phyloP scores from a whole-genome alignment of 345 rosid species.

The Citrus maxima region DNA sequence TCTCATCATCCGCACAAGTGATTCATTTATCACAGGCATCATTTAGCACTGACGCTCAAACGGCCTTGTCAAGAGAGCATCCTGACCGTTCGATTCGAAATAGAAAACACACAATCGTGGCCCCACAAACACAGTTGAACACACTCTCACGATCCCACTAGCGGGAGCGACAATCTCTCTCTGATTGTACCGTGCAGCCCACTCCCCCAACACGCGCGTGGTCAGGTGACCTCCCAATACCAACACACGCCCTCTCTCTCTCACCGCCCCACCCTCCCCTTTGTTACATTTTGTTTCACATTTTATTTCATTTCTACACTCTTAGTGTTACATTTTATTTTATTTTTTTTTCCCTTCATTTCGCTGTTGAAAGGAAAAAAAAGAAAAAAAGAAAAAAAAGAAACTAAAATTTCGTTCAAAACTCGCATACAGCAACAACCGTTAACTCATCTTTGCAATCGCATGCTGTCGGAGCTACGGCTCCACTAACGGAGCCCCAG shows the following conservation, averaged over 20 bases:
- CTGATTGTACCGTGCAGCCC: slow-evolving; percentile 13
- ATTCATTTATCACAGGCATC: background rate
- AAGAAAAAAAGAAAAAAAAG: background rate
- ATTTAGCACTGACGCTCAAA: too few species aligned
- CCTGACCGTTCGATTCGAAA: slow-evolving; percentile 22
- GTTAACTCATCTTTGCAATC: slow-evolving; percentile 22
- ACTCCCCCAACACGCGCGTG: slow-evolving; percentile 21
- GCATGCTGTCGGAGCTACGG: slow-evolving; percentile 66
- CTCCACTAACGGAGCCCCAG: slow-evolving; percentile 51
- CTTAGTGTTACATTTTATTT: too few species aligned
- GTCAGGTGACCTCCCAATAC: background rate
- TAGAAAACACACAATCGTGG: background rate
- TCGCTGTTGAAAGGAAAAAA: background rate
- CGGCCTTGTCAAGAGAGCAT: background rate
- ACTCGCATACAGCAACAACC: background rate
- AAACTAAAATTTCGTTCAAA: background rate
- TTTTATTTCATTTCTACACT: too few species aligned
- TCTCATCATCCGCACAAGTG: background rate
- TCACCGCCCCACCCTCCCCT: too few species aligned
- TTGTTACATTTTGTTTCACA: too few species aligned
- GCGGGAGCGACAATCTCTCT: background rate
- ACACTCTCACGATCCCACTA: background rate
- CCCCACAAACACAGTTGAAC: slow-evolving; percentile 4
- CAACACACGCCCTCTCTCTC: too few species aligned
- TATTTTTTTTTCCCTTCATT: background rate